A percentile compares a stretch with the other conserved stretches of the same genome.
phyloP scores from a whole-genome alignment of 345 rosid species.

The Eucalyptus erythrocorys region DNA sequence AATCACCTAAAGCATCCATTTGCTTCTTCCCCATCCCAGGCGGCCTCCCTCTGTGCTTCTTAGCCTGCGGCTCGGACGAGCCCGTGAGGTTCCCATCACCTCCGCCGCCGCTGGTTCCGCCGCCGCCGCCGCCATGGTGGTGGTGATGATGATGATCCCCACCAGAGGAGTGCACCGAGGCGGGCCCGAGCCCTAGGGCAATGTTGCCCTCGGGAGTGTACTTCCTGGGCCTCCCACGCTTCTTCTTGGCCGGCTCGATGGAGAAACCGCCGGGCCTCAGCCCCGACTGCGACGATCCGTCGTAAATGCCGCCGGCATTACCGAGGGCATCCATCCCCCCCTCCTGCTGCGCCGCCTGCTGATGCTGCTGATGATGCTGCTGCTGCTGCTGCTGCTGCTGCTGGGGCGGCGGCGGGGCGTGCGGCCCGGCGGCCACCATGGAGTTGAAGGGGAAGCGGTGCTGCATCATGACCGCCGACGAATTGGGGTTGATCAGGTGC shows the following conservation, averaged over 20 bases:
- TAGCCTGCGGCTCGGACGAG: slow-evolving; percentile 43
- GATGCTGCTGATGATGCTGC: slow-evolving; percentile 5
- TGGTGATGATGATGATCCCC: slow-evolving; percentile 4
- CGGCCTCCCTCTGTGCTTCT: slow-evolving; percentile 80
- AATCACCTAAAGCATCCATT: slow-evolving; percentile 79
- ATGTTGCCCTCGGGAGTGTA: slow-evolving; percentile 79
- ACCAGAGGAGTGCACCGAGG: slow-evolving; percentile 40
- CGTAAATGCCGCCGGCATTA: slow-evolving; percentile 18
- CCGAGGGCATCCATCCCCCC: slow-evolving; percentile 12
- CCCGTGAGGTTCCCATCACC: neutral
- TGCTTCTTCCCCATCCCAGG: slow-evolving; percentile 91
- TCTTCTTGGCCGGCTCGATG: slow-evolving; percentile 60
- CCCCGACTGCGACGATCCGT: slow-evolving; percentile 34
- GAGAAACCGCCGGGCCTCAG: slow-evolving; percentile 15
- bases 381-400: slow-evolving; percentile 7
- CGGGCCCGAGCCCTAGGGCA: slow-evolving; percentile 65
- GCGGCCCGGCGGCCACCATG: neutral
- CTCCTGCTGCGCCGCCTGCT: neutral
- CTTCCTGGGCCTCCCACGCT: slow-evolving; percentile 87
- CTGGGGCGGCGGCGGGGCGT: slow-evolving; percentile 9
- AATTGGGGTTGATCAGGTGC: neutral
- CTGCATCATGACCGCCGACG: slow-evolving; percentile 6
- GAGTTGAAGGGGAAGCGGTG: slow-evolving; percentile 20
- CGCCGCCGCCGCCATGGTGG: neutral
- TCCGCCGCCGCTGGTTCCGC: neutral